These are phyloP conservation scores for Candida tunisiensis DNA, from an alignment of 1,139 yeast species.

Conservation along the genomic window DNA sequence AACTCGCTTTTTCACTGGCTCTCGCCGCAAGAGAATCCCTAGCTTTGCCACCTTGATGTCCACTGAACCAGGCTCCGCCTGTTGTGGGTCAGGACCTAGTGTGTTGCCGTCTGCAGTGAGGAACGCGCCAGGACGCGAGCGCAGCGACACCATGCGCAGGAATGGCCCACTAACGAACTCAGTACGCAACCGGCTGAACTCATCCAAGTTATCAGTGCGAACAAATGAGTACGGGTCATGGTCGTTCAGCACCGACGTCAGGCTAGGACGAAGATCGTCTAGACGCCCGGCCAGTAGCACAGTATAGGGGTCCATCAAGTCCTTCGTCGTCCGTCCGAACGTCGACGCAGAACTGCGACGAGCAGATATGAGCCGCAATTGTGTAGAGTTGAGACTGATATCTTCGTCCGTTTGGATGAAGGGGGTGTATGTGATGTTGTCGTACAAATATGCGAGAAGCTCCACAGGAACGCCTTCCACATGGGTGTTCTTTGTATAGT, in stretches of 20 bases:
- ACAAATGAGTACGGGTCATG: slow-evolving; percentile 16
- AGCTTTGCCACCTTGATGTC: slow-evolving; percentile 23
- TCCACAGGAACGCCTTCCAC: slow-evolving; percentile 25
- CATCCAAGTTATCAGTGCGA: slow-evolving; percentile 10
- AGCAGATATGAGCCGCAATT: no score
- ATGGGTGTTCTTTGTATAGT: slow-evolving; percentile 34
- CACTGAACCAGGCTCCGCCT: slow-evolving; percentile 21
- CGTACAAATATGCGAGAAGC: slow-evolving; percentile 35
- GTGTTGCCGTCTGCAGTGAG: slow-evolving; percentile 2
- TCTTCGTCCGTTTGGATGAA: slow-evolving; percentile 27
- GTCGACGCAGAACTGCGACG: no score
- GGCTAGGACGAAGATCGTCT: slow-evolving; percentile 18
- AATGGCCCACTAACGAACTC: slow-evolving; percentile 18
- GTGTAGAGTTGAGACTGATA: background rate
- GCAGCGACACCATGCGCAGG: slow-evolving; percentile 19
- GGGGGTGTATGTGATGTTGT: slow-evolving; percentile 42
- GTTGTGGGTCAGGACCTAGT: slow-evolving; percentile 5
- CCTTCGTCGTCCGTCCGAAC: slow-evolving; percentile 14
- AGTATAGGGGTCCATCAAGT: slow-evolving; percentile 22
- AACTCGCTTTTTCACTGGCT: slow-evolving; percentile 16
- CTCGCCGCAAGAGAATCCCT: slow-evolving; percentile 22
- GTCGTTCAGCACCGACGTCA: slow-evolving; percentile 10
- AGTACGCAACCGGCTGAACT: slow-evolving; percentile 13
- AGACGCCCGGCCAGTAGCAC: slow-evolving; percentile 20
- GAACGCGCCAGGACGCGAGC: slow-evolving; percentile 22